Conservation (phyloP, 345 rosid species). For the Microcos paniculata region DNA sequence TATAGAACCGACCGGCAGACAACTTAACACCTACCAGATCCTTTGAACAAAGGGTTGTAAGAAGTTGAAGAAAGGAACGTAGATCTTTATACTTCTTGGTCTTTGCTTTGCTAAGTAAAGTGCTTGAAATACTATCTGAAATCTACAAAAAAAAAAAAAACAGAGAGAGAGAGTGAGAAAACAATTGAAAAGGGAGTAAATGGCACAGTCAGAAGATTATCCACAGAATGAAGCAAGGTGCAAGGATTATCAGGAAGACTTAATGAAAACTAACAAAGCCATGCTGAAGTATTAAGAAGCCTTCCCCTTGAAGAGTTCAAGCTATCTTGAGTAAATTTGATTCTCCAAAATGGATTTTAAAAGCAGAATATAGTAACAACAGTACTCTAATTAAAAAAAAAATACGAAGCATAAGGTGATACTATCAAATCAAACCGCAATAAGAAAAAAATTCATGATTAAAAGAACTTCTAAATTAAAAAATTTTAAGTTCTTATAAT, state of each 20-base stretch:
- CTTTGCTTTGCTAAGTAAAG: conserved; percentile 77
- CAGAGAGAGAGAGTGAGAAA: neutral
- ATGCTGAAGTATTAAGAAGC: neutral
- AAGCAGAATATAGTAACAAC: neutral
- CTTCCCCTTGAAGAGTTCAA: neutral
- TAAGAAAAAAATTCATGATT: neutral
- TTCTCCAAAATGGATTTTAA: neutral
- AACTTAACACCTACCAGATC: conserved; percentile 62
- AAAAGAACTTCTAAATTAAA: no score
- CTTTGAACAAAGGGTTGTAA: conserved; percentile 87
- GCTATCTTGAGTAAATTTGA: neutral
- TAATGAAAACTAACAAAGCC: neutral
- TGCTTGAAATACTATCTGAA: conserved; percentile 71
- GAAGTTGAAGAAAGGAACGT: conserved; percentile 96
- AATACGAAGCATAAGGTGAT: neutral
- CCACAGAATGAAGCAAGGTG: neutral
- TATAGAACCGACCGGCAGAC: neutral
- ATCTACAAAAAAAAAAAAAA: conserved; percentile 39
- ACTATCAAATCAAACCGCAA: neutral
- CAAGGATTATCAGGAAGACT: neutral
- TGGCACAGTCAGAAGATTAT: neutral
- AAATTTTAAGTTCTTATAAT: neutral
- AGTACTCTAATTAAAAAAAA: neutral
- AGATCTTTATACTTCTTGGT: conserved; percentile 86
- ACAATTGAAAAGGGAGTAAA: neutral